Conservation (phyloP, 2,329 filamentous ascomycete species). For the Hypomyces rosellus region DNA sequence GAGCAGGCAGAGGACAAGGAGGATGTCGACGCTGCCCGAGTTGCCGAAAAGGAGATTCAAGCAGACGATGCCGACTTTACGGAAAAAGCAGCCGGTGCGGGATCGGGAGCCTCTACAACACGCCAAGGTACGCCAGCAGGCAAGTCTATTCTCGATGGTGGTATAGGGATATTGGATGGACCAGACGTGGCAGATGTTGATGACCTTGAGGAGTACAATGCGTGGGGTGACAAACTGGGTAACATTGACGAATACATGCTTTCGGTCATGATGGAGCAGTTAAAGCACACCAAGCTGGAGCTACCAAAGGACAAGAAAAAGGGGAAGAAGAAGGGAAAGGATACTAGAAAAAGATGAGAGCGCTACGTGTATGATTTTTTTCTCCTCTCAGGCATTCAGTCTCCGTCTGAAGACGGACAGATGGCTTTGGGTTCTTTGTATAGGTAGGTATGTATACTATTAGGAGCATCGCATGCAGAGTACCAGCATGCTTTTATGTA, state of each 20-base stretch:
- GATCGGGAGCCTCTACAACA: conserved; percentile 44
- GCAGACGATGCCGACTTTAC: conserved; percentile 82
- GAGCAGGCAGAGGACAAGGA: conserved; percentile 90
- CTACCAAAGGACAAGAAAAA: conserved; percentile 60
- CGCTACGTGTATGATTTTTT: neutral
- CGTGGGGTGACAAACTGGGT: conserved; percentile 50
- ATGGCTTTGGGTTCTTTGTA: too few relatives aligned
- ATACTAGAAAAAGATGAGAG: conserved; percentile 43
- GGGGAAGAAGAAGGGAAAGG: conserved; percentile 53
- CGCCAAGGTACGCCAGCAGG: conserved; percentile 46
- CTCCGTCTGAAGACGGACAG: too few relatives aligned
- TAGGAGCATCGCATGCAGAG: too few relatives aligned
- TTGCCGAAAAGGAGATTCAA: conserved; percentile 82
- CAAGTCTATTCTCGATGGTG: conserved; percentile 28
- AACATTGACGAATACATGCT: conserved; percentile 74
- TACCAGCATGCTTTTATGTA: too few relatives aligned
- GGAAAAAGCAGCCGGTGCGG: conserved; percentile 48
- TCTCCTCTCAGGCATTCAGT: neutral
- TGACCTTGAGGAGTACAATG: conserved; percentile 47
- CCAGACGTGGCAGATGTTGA: conserved; percentile 28
- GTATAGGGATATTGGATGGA: conserved; percentile 20
- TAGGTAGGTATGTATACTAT: too few relatives aligned
- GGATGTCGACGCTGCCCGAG: conserved; percentile 79
- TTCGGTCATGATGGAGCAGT: conserved; percentile 55
- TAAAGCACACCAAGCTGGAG: conserved; percentile 54